Percentiles rank a stretch among this genome's conserved stretches.
Evolutionary conservation across 768 basidiomycete genomes (phyloP).

Genomic region (Tulasnella sp.): DNA sequence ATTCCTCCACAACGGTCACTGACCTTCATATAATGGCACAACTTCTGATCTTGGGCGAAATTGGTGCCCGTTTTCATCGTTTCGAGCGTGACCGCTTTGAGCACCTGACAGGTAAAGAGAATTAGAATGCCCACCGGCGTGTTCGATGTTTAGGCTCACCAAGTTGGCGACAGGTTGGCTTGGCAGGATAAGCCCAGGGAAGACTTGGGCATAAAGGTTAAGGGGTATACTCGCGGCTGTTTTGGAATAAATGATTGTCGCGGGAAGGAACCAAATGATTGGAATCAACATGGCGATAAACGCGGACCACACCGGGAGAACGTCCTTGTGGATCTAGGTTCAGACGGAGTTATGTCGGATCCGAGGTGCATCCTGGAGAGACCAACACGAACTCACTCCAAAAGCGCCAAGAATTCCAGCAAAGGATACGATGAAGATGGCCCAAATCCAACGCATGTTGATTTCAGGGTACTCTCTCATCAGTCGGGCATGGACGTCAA

Average conservation of each 20-base stretch:
- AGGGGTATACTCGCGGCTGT: not conserved
- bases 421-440: not conserved
- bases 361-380: not conserved
- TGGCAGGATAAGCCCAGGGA: constrained; percentile 15
- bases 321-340: constrained; percentile 1
- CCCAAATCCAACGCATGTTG: constrained; percentile 28
- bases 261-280: not conserved
- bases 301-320: not conserved
- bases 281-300: not conserved
- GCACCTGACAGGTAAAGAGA: not conserved
- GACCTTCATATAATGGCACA: not conserved
- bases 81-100: no score
- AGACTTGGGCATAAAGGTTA: not conserved
- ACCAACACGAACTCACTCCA: constrained; percentile 22
- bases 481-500: constrained; percentile 36
- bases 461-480: constrained; percentile 35
- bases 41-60: not conserved
- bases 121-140: not conserved
- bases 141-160: not conserved
- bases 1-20: not conserved
- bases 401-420: constrained; percentile 22
- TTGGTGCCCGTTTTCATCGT: no score
- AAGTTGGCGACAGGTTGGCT: constrained; percentile 11
- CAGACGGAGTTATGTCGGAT: not conserved
- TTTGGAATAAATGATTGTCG: not conserved